Evolutionary conservation across 305 asterid genomes (phyloP), one percentile per base, ranked within the genome.

Genomic region (Fraxinus greggii): DNA sequence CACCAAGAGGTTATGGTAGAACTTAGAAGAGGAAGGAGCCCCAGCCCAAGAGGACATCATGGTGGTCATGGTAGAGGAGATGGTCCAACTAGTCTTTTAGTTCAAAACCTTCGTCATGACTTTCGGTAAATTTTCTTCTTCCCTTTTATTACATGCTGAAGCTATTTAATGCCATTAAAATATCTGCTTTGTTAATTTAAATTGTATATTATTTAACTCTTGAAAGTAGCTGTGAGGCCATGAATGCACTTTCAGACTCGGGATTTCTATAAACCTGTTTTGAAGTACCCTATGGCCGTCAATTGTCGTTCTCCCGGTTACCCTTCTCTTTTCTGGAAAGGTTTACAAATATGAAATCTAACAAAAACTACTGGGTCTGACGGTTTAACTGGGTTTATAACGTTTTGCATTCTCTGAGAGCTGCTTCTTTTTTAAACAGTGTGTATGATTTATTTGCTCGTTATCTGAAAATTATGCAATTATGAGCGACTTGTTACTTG

Each of bases 81-180:
- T 86, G 97, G 91, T 45, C 96, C 98, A 0, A 95, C 99, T 54
- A 94, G 99, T 75, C 96, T 95, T 21, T 83, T 90, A 67, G 93
- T 89, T 17, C 88, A 91, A 61, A 90, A 90, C 79, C 92, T 90
- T 80, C 96, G 97, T 59, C 98, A 85, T 80, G 99, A 95, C 85
- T 94, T 97, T 82, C 89, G 97, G 97, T 91, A 73, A n/a, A 56
- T 23, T 78, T 2, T 17, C 13, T 38, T 28, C 1, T 13, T 81
- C 19, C 33, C 0, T 40, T 17, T 31, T 13, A 17, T 3, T 42
- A 19, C 32, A 23, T 7, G 10, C 19, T 24, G 38, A 3, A n/a
- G 42, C 77, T 26, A 35, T 45, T 38, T n/a, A 61, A 19, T 28
- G 65, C 23, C 23, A 38, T 36, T 23, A 7, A 5, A 5, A 56